phyloP scores from a whole-genome alignment of 192 early-diverging fungal species.

The Thamnidium elegans region DNA sequence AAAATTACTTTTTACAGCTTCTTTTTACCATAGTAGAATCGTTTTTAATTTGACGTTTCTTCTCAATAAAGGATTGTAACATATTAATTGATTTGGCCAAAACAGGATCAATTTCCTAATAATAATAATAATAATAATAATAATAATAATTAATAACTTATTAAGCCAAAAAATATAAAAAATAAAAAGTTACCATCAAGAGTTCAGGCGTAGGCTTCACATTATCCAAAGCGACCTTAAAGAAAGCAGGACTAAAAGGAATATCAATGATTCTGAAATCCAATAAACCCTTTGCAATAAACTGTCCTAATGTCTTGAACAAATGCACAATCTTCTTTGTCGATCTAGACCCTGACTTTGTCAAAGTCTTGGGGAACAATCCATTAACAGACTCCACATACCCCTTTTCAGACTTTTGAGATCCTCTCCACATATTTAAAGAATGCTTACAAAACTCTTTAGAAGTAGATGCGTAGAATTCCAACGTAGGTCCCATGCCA shows the following conservation, averaged over 20 bases:
- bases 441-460: conserved; percentile 63
- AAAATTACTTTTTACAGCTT: background rate
- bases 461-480: conserved; percentile 86
- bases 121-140: conserved; percentile 26
- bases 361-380: conserved; percentile 53
- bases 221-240: conserved; percentile 63
- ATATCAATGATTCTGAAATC: conserved; percentile 86
- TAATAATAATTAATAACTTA: background rate
- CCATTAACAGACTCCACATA: conserved; percentile 51
- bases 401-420: conserved; percentile 19
- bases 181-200: conserved; percentile 18
- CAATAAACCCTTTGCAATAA: conserved; percentile 85
- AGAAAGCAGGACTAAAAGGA: conserved; percentile 71
- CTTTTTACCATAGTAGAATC: conserved; percentile 41
- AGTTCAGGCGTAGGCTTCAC: conserved; percentile 1
- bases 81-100: conserved; percentile 65
- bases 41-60: conserved; percentile 57
- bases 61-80: conserved; percentile 60
- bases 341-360: background rate
- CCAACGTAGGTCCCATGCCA: conserved; percentile 86
- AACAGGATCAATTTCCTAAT: conserved; percentile 61
- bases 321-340: conserved; percentile 53
- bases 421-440: conserved; percentile 71
- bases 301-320: conserved; percentile 77
- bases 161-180: background rate